Evolutionary conservation across 768 basidiomycete genomes (phyloP), one percentile per base, ranked within the genome.

Genomic region (Boletus huronensis): DNA sequence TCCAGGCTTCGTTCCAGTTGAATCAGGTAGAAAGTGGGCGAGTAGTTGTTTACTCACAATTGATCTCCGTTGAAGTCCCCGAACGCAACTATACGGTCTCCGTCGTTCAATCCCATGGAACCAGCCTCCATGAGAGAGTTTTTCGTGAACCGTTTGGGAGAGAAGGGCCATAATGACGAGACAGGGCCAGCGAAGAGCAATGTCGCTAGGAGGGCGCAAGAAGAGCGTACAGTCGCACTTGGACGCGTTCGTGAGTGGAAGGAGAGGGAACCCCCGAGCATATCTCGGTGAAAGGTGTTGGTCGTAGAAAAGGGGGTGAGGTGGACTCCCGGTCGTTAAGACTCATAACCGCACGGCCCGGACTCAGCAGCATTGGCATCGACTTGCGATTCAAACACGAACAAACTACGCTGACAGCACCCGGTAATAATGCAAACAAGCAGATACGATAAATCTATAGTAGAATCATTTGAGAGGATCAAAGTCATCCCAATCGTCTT

Each of bases 31-130:
- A 45, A 31, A 13, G 7, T 10, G 29, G 38, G 43, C 34, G 28
- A 11, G 21, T 10, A 5, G 17, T 17, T 36, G 44, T 40, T 54
- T 19, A 74, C 90, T 67, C 68, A 97, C 93, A 90, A 89, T 69
- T 98, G 94, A 70, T 98, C 93, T 5, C 91, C 94, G 69, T 98
- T 85, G 70, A 95, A 96, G 74, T 99, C 96, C 31, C 94, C 97
- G 63, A 92, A 90, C 8, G 94, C 95, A 55, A 92, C 79, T 19
- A 97, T 80, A 48, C 89, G 79, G 26, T 83, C 85, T 50, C 83
- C 80, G n/a, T 77, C 79, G 44, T 79, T 79, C 31, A 98, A 72
- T 2, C 94, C 95, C 69, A 95, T 75, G 1, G 84, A 73, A 8
- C 93, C 95, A 3, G 93, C 87, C 56, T 82, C 77, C 47, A 97